phyloP scores from a whole-genome alignment of 2,329 filamentous ascomycete species.

The Aspergillus transmontanensis region DNA sequence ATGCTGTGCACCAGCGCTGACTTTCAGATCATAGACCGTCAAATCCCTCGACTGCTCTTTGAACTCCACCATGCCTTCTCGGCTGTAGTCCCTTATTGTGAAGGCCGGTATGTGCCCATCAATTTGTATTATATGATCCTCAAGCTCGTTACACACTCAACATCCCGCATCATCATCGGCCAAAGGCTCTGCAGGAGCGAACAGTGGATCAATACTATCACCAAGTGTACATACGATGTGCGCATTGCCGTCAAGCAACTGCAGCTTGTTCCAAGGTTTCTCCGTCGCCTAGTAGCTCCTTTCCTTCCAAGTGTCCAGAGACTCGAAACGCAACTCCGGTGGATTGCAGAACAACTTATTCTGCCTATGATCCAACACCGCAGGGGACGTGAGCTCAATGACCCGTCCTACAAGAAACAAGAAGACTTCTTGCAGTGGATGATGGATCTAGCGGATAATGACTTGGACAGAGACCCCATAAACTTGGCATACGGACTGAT shows the following conservation, averaged over 20 bases:
- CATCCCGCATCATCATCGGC: conserved; percentile 45
- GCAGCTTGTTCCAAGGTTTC: conserved; percentile 35
- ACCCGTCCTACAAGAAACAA: conserved; percentile 24
- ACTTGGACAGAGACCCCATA: conserved; percentile 23
- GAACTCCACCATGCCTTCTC: conserved; percentile 30
- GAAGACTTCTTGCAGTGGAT: conserved; percentile 39
- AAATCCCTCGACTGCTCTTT: conserved; percentile 28
- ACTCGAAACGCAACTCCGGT: conserved; percentile 33
- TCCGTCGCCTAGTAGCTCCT: conserved; percentile 36
- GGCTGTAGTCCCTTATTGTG: conserved; percentile 26
- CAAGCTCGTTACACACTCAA: conserved; percentile 41
- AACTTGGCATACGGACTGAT: conserved; percentile 30
- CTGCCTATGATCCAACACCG: conserved; percentile 36
- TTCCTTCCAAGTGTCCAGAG: conserved; percentile 38
- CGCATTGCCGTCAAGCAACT: conserved; percentile 36
- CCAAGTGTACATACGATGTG: conserved; percentile 38
- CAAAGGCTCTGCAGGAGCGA: conserved; percentile 38
- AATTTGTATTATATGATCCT: conserved; percentile 31
- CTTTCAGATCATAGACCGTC: conserved; percentile 18
- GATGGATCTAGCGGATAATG: conserved; percentile 30
- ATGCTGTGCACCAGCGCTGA: neutral
- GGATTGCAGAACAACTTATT: conserved; percentile 36
- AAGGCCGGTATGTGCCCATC: conserved; percentile 29
- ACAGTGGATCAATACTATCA: conserved; percentile 40
- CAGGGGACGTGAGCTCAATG: conserved; percentile 21